Base-by-base conservation (phyloP, 2,329 filamentous ascomycete genomes). In the Nemania sp. region DNA sequence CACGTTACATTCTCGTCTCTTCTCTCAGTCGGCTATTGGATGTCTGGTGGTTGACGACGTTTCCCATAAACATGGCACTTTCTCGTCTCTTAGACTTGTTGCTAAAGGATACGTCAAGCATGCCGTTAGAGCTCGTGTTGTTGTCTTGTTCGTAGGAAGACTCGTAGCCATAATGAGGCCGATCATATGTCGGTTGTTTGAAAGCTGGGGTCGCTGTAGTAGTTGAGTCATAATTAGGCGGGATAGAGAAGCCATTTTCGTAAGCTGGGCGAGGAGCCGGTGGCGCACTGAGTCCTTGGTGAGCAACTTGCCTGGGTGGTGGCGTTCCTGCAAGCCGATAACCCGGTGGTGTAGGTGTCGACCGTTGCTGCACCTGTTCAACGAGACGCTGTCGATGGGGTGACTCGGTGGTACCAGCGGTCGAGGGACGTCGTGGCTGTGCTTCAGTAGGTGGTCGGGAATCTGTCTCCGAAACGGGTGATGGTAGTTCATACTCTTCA, bases 401-500 rank as follows among this genome's bases (percentile, higher is more conserved):
- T 1, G 83, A 85, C 29, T 78, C 78, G 63, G 79, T 77, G 20
- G 78, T 78, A 7, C 77, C 78, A 12, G 80, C 79, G 3, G 83
- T 85, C 17, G 81, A 81, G 2, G 83, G 83, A 12, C 82, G 73
- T 25, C 68, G 77, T 7, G 74, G 73, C n/a, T 76, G 76, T 11
- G 71, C 68, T 21, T 80, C 71, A 1, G 48, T 13, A 10, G 54
- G 60, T 13, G 52, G 40, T 17, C 62, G 72, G 39, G 73, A 68
- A 47, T 80, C 76, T 68, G 72, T 59, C 39, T 79, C 77, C 1
- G 76, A 75, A 6, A 74, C 66, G 0, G 80, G 76, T 12, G 80
- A 79, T 0, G 83, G 81, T 25, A 85, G 78, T 71, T 87, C 82
- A 57, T 88, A 87, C 53, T 87, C 81, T 67, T 89, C 86, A 0